phyloP scores from a whole-genome alignment of 225 moss, liverwort and hornwort genomes.

The Takakia lepidozioides region DNA sequence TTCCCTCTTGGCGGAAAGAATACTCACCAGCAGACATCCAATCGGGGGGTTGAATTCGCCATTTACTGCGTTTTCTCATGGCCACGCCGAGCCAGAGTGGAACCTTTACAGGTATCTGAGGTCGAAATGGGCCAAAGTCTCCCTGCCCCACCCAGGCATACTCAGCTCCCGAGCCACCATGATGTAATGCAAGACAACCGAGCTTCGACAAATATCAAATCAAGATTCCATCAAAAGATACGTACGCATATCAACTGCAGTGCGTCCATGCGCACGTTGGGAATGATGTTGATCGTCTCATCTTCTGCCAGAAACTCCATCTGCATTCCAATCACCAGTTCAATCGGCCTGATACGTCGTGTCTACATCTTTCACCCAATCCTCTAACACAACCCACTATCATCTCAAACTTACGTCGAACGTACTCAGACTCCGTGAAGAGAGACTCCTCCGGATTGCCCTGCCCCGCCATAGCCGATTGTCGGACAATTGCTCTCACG shows the following conservation, averaged over 20 bases:
- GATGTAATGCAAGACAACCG: not conserved
- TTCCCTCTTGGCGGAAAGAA: no score
- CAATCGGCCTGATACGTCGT: not conserved
- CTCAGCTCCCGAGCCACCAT: not conserved
- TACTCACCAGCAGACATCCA: slow-evolving; percentile 96
- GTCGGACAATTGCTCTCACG: no score
- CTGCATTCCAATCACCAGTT: slow-evolving; percentile 20
- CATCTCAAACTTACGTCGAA: not conserved
- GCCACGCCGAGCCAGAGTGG: slow-evolving; percentile 95
- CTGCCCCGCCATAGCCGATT: slow-evolving; percentile 59
- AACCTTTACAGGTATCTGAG: slow-evolving; percentile 82
- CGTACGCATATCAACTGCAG: slow-evolving; percentile 88
- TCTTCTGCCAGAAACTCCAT: slow-evolving; percentile 95
- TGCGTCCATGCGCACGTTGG: slow-evolving; percentile 90
- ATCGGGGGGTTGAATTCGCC: slow-evolving; percentile 76
- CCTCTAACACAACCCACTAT: not conserved
- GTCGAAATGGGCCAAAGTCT: slow-evolving; percentile 92
- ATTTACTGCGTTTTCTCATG: slow-evolving; percentile 94
- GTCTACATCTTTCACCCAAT: no score
- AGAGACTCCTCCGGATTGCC: slow-evolving; percentile 29
- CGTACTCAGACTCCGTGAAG: slow-evolving; percentile 41
- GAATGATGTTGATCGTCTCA: slow-evolving; percentile 72
- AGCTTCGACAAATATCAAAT: no score
- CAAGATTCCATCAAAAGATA: slow-evolving; percentile 3
- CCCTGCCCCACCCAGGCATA: slow-evolving; percentile 35